phyloP scores from a whole-genome alignment of 176 grass and related monocot species.

The Elaeis guineensis region DNA sequence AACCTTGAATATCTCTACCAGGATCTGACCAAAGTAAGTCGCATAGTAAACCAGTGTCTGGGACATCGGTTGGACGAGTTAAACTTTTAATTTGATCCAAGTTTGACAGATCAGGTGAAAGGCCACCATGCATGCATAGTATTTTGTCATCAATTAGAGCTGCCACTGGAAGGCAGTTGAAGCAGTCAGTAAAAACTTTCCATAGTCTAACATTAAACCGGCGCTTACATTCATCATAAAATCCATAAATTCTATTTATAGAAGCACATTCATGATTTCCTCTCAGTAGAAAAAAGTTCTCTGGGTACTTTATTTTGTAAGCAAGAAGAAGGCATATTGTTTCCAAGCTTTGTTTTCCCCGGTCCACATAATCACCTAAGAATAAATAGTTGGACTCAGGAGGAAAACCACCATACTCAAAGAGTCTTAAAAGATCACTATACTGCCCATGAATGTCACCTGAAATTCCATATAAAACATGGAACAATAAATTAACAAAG shows the following conservation, averaged over 20 bases:
- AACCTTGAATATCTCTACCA: not conserved
- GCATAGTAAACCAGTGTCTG: constrained; percentile 1
- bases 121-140: constrained; percentile 10
- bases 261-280: constrained; percentile 14
- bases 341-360: constrained; percentile 8
- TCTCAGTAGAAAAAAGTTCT: constrained; percentile 8
- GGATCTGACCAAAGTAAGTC: constrained; percentile 12
- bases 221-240: constrained; percentile 13
- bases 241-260: constrained; percentile 8
- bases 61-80: not conserved
- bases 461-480: not conserved
- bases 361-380: constrained; percentile 9
- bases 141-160: constrained; percentile 7
- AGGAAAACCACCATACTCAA: constrained; percentile 5
- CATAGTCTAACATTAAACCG: not conserved
- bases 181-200: constrained; percentile 10
- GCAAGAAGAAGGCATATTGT: constrained; percentile 12
- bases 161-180: constrained; percentile 4
- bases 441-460: constrained; percentile 12
- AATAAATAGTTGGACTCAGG: constrained; percentile 5
- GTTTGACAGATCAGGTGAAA: not conserved
- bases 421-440: constrained; percentile 8
- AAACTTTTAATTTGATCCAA: constrained; percentile 7
- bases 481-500: too few relatives aligned
- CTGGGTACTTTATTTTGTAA: constrained; percentile 14